Base-by-base conservation (phyloP, 495 filamentous ascomycete species). In the Aspergillus carlsbadensis region DNA sequence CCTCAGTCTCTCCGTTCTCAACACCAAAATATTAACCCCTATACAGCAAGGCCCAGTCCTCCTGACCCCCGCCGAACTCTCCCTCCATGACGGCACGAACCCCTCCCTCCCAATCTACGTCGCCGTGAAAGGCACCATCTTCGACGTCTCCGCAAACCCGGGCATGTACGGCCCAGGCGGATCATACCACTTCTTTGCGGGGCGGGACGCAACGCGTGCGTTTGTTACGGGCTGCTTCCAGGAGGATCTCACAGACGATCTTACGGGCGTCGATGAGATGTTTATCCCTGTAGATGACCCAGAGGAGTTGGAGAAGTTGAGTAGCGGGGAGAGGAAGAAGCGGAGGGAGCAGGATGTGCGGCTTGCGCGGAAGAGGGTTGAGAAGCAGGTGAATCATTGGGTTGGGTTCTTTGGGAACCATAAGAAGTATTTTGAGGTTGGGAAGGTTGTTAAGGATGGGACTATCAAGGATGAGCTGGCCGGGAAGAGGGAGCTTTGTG, bases 161-260 rank as follows among this genome's bases (percentile, higher is more conserved):
- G 71, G 75, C 17, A 84, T 87, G 61, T 98, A 99, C 81, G 93
- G 94, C 1, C 90, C 92, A 0, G 92, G 90, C 15, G 95, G 94
- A 2, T 81, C 80, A 42, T 99, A 99, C 79, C 78, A 84, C 49
- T 88, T 89, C 75, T 96, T 99, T 71, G 79, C 91, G 0, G 94
- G 94, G 29, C 77, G 78, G 15, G 94, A 99, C 71, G 94, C 94
- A 6, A 83, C 89, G 2, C 87, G 94, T 24, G 90, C 88, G 4
- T 99, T 91, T 72, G 85, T 99, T n/a, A 96, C 94, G n/a, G 90
- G 90, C 2, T 99, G 94, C 69, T 99, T 99, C 78, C 74, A 83
- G 29, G 86, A 88, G 45, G 93, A 98, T 76, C 75, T 87, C 26
- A 96, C 87, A 33, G 86, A 88, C 41, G 93, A 98, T 75, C 74